These are phyloP conservation scores for Eimeria tenella DNA, from an alignment of 169 alveolate genomes.

Conservation along the genomic window DNA sequence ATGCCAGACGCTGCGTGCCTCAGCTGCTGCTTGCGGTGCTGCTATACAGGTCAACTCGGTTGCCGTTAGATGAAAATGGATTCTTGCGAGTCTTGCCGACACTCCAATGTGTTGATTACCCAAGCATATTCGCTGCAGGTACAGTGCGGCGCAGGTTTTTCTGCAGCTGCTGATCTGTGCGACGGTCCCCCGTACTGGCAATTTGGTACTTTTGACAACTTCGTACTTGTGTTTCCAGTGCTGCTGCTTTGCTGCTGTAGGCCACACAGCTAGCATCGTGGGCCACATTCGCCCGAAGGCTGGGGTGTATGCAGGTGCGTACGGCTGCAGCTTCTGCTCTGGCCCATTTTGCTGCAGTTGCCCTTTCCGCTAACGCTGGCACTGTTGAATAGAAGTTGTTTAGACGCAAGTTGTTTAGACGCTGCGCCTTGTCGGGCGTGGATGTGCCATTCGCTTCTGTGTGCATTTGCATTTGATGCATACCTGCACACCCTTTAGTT, in stretches of 20 bases:
- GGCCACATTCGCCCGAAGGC: conserved; percentile 64
- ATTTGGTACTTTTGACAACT: not conserved
- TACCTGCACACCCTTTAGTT: too few species aligned
- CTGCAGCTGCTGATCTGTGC: not conserved
- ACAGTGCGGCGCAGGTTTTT: not conserved
- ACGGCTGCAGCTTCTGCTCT: not conserved
- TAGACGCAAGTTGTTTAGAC: too few species aligned
- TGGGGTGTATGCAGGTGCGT: conserved; percentile 56
- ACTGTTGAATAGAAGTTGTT: too few species aligned
- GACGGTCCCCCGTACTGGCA: not conserved
- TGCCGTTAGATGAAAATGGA: conserved; percentile 44
- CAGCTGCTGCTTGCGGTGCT: conserved; percentile 21
- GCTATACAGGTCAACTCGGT: conserved; percentile 1
- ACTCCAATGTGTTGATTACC: conserved; percentile 8
- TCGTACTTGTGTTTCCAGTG: not conserved
- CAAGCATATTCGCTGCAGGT: conserved; percentile 66
- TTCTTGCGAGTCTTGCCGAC: not conserved
- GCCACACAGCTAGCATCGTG: conserved; percentile 43
- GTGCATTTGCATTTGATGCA: too few species aligned
- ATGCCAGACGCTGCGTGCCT: not conserved
- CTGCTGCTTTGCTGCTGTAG: not conserved
- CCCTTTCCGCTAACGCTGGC: too few species aligned
- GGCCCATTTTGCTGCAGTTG: not conserved
- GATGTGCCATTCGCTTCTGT: too few species aligned
- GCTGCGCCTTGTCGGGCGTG: too few species aligned